phyloP scores from a whole-genome alignment of 2,329 filamentous ascomycete species.

The Pestalotiopsis sp. region DNA sequence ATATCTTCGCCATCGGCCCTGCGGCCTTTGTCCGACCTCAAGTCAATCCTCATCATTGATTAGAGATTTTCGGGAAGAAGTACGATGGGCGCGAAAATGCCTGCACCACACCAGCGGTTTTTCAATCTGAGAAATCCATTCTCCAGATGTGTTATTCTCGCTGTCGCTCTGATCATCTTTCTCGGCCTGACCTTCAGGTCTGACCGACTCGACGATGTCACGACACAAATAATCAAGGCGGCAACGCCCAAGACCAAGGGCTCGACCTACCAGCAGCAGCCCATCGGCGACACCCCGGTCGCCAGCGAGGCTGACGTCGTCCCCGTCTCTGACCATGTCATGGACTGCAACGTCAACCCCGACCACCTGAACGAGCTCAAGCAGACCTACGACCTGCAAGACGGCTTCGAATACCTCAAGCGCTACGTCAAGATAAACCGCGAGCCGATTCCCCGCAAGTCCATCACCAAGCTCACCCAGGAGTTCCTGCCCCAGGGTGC shows the following conservation, averaged over 20 bases:
- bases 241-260: constrained; percentile 36
- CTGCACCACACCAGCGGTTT: constrained; percentile 41
- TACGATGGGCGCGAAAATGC: constrained; percentile 42
- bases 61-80: constrained; percentile 5
- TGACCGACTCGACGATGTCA: constrained; percentile 42
- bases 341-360: constrained; percentile 54
- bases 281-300: constrained; percentile 28
- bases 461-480: constrained; percentile 53
- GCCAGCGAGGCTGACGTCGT: constrained; percentile 31
- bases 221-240: constrained; percentile 43
- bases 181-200: constrained; percentile 43
- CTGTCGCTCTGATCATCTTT: constrained; percentile 44
- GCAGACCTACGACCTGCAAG: constrained; percentile 48
- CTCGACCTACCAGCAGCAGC: constrained; percentile 30
- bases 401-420: constrained; percentile 58
- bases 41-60: background rate
- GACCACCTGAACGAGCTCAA: constrained; percentile 48
- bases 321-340: constrained; percentile 36
- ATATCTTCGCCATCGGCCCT: constrained; percentile 20
- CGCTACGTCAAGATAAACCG: constrained; percentile 56
- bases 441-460: constrained; percentile 50
- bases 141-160: constrained; percentile 45
- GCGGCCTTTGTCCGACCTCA: background rate
- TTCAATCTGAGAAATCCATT: constrained; percentile 54
- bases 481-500: constrained; percentile 49